These are phyloP conservation scores for Capillidium heterosporum DNA, from an alignment of 371 early-diverging fungal genomes.

Conservation along the genomic window DNA sequence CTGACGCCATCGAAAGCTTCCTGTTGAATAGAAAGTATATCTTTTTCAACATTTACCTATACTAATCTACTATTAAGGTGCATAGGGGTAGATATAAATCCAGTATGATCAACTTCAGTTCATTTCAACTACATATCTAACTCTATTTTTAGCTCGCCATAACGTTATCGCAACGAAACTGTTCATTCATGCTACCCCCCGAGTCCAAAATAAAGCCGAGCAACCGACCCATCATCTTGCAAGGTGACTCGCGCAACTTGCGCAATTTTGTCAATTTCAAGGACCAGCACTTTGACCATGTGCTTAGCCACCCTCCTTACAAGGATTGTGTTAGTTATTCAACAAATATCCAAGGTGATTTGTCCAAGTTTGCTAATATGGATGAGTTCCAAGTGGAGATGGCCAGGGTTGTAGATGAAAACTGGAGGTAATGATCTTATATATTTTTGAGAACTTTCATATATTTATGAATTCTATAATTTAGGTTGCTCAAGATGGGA, in stretches of 20 bases:
- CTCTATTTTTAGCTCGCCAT: too few relatives aligned
- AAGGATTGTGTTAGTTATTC: slow-evolving; percentile 66
- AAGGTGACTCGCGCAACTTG: slow-evolving; percentile 51
- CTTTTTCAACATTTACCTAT: neutral
- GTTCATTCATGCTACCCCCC: slow-evolving; percentile 60
- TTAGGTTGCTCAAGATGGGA: slow-evolving; percentile 36
- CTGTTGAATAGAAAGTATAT: slow-evolving; percentile 50
- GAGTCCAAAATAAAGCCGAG: slow-evolving; percentile 39
- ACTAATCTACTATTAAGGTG: slow-evolving; percentile 23
- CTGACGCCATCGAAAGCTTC: slow-evolving; percentile 84
- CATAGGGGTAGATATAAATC: slow-evolving; percentile 78
- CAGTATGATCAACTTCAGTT: too few relatives aligned
- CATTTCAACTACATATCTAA: too few relatives aligned
- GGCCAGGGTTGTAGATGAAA: slow-evolving; percentile 44
- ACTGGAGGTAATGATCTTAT: slow-evolving; percentile 28
- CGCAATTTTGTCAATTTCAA: slow-evolving; percentile 30
- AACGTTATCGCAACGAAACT: slow-evolving; percentile 64
- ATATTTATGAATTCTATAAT: slow-evolving; percentile 16
- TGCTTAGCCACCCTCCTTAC: slow-evolving; percentile 85
- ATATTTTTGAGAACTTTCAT: neutral
- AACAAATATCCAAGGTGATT: slow-evolving; percentile 57
- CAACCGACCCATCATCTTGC: slow-evolving; percentile 63
- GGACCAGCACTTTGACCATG: slow-evolving; percentile 55
- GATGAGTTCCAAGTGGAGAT: slow-evolving; percentile 63
- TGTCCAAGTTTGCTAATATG: slow-evolving; percentile 52